phyloP scores from a whole-genome alignment of 2,329 filamentous ascomycete species.

The Penicillium freii region DNA sequence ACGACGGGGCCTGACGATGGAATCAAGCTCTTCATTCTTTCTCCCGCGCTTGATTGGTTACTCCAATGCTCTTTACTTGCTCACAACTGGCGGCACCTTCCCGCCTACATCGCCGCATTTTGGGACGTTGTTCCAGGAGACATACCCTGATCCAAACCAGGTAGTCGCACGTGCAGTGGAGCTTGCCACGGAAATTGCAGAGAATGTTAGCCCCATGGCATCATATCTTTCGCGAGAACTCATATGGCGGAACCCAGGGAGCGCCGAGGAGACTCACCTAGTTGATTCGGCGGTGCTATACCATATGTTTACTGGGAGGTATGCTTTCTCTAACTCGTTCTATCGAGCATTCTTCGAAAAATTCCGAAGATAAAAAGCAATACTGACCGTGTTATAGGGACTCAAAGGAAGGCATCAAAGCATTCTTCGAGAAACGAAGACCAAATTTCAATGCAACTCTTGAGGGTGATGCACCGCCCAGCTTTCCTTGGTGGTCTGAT shows the following conservation, averaged over 20 bases:
- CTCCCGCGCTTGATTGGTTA: conserved; percentile 10
- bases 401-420: conserved; percentile 1
- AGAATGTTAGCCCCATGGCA: conserved; percentile 10
- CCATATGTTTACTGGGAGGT: conserved; percentile 11
- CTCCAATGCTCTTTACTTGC: conserved; percentile 7
- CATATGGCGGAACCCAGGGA: conserved; percentile 11
- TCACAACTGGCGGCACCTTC: conserved; percentile 4
- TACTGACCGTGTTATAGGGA: conserved; percentile 6
- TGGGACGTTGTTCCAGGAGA: conserved; percentile 6
- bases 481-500: conserved; percentile 10
- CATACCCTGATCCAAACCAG: neutral
- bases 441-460: conserved; percentile 4
- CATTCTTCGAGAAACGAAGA: conserved; percentile 8
- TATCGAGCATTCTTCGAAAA: neutral
- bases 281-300: conserved; percentile 7
- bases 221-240: conserved; percentile 6
- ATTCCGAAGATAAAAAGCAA: neutral
- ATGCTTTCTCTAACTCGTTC: neutral
- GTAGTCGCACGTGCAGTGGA: conserved; percentile 6
- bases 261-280: conserved; percentile 8
- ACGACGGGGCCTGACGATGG: conserved; percentile 10
- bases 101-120: conserved; percentile 1
- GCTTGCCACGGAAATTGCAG: conserved; percentile 1
- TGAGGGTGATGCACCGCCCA: conserved; percentile 4
- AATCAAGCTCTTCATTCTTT: conserved; percentile 9